phyloP scores from a whole-genome alignment of 1,139 yeast species.

The Yamadazyma spencermartinsiae region DNA sequence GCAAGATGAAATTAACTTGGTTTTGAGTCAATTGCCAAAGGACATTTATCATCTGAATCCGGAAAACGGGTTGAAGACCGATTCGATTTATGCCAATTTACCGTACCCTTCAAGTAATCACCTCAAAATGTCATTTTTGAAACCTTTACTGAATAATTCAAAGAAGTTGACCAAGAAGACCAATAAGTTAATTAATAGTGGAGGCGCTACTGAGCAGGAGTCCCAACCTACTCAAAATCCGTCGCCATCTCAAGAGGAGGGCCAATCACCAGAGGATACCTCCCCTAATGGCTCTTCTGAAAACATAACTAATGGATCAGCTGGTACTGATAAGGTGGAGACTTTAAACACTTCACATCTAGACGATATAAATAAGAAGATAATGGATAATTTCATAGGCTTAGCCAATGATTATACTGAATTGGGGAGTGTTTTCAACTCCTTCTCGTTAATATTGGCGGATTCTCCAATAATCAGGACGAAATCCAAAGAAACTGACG shows the following conservation, averaged over 20 bases:
- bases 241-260: slow-evolving; percentile 3
- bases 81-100: slow-evolving; percentile 58
- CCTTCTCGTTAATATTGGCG: slow-evolving; percentile 66
- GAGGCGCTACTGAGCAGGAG: not conserved
- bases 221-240: slow-evolving; percentile 4
- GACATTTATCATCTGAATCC: slow-evolving; percentile 54
- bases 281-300: slow-evolving; percentile 16
- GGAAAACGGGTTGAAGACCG: slow-evolving; percentile 53
- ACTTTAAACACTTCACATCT: slow-evolving; percentile 44
- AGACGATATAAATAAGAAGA: slow-evolving; percentile 66
- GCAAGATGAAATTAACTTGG: slow-evolving; percentile 51
- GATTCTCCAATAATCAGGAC: slow-evolving; percentile 29
- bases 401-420: slow-evolving; percentile 68
- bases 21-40: slow-evolving; percentile 42
- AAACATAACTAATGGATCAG: slow-evolving; percentile 1
- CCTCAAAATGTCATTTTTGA: slow-evolving; percentile 36
- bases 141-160: slow-evolving; percentile 26
- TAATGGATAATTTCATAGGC: slow-evolving; percentile 63
- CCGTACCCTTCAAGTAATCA: slow-evolving; percentile 53
- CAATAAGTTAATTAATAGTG: slow-evolving; percentile 20
- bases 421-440: slow-evolving; percentile 69
- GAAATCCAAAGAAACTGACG: slow-evolving; percentile 17
- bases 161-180: slow-evolving; percentile 31
- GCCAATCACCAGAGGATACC: slow-evolving; percentile 8
- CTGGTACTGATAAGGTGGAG: slow-evolving; percentile 12